Evolutionary conservation across 805 yeast genomes (phyloP), one percentile per base, ranked within the genome.

Genomic region (Saccharomycopsis oosterbeekiorum): DNA sequence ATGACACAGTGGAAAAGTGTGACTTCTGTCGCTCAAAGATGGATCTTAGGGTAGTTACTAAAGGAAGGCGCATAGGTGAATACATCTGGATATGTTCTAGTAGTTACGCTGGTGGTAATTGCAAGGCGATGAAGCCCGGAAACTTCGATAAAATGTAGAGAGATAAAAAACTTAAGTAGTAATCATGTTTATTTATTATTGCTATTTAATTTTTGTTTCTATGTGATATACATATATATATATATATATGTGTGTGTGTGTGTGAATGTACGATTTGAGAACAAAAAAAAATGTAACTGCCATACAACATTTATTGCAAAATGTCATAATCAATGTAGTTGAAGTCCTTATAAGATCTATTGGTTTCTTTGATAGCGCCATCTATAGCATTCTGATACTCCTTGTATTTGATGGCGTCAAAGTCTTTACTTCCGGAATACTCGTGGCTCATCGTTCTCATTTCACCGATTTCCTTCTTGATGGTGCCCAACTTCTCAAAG

Each of bases 11-110:
- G 14, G 84, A 85, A 1, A 69, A 64, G 54, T 84, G 88, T 65
- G 71, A 73, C 57, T 62, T 69, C 64, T 71, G 82, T 66, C 65
- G 69, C 64, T 14, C 75, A 73, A 62, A 70, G 65, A 66, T 85
- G 89, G 73, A 71, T 9, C 70, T 88, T 21, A 73, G 91, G 56
- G 74, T 89, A 60, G 75, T 86, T 36, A 80, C 72, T 65, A 82
- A 80, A 63, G 73, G 75, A 10, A 73, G 76, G 12, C 73, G 73
- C 11, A 72, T 83, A 61, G 88, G 88, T 4, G 76, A 76, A 59
- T 87, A 87, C 67, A 78, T 84, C 24, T 87, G 93, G 92, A 75
- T 77, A 66, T 87, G 94, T 67, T 78, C 79, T 60, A 71, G 77
- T 5, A 69, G 73, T 24, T 81, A 80, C 11, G 4, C 21, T 10